Evolutionary conservation across 2,329 filamentous ascomycete species (phyloP), one percentile per base, ranked within the genome.

Genomic region (Cryoendolithus antarcticus): DNA sequence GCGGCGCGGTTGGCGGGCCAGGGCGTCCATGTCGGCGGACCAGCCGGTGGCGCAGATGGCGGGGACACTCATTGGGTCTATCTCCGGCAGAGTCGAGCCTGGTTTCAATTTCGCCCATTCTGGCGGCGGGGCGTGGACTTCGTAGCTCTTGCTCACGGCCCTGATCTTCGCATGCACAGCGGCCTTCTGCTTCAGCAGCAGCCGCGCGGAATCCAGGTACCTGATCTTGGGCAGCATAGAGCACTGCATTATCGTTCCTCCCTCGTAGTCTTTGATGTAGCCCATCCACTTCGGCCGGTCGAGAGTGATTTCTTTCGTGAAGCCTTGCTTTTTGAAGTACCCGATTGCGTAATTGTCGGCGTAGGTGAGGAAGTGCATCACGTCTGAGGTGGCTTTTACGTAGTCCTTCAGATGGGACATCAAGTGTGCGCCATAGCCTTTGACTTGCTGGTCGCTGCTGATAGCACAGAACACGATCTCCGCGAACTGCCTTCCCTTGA

Each of bases 381-480:
- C 88, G 48, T 88, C 80, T 39, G 85, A 93, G 1, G 89, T 95
- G 5, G 89, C 88, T 62, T 94, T 95, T 60, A 98, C 91, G 54
- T 95, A 98, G 66, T 98, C 77, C 64, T 98, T 98, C 34, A 98
- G 67, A 59, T 98, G 91, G 2, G 85, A 89, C 91, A 98, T 98
- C 12, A 98, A 71, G 68, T 96, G 89, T 8, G 91, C 89, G 47
- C 91, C 91, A 57, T 98, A 98, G 28, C 91, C 91, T 63, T 96
- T 98, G 51, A 98, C 91, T 62, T 98, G 91, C 62, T 98, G 91
- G 57, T 96, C 91, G 1, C 86, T 94, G 39, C 84, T 93, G 53
- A 98, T 93, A 50, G 91, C 91, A 60, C 89, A 98, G 58, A 98
- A 98, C 42, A 98, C 91, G 52, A 98, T 98, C 65, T 98, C 91